phyloP scores from a whole-genome alignment of 2,329 filamentous ascomycete species.

The Fusarium fracticaudum region DNA sequence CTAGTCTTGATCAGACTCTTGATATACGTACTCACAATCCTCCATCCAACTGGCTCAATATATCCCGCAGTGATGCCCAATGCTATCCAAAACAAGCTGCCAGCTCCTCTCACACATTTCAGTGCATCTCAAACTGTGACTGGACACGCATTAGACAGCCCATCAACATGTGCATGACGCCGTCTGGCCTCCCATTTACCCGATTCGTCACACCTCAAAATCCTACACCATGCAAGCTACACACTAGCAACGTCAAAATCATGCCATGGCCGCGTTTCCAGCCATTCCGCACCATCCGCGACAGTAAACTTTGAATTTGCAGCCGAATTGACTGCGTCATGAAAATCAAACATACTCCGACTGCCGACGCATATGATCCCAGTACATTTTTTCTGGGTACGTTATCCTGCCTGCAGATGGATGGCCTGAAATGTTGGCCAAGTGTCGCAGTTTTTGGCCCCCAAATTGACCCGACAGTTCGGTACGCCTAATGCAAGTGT shows the following conservation, averaged over 20 bases:
- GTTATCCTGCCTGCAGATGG: constrained; percentile 11
- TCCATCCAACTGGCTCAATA: too few species aligned
- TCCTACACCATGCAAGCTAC: background rate
- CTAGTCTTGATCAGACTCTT: background rate
- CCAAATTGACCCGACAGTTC: constrained; percentile 12
- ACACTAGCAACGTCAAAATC: background rate
- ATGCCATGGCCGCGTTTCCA: background rate
- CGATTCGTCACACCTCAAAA: constrained; percentile 1
- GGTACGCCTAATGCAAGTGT: constrained; percentile 22
- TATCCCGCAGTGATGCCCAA: background rate
- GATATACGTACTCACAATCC: background rate
- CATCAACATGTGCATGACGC: background rate
- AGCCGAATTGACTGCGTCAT: background rate
- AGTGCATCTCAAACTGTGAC: background rate
- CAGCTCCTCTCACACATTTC: background rate
- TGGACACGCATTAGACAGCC: background rate
- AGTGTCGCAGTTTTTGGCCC: constrained; percentile 14
- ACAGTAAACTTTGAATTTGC: background rate
- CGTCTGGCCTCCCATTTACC: background rate
- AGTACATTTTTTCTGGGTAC: constrained; percentile 8
- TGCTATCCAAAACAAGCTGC: background rate
- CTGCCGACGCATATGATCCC: background rate
- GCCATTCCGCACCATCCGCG: background rate
- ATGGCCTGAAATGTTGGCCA: constrained; percentile 12
- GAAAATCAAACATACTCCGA: constrained; percentile 28